Evolutionary conservation across 164 flowering plant genomes (phyloP).

Genomic region (grape (Vitis vinifera)): ASM3070453v1 NC_081820.1:339501-340000

Average conservation of each 20-base stretch:
- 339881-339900: no score
- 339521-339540: slow-evolving; percentile 24
- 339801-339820: slow-evolving; percentile 14
- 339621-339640: slow-evolving; percentile 22
- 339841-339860: no score
- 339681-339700: background rate
- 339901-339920: background rate
- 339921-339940: background rate
- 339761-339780: slow-evolving; percentile 2
- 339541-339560: slow-evolving; percentile 30
- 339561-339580: slow-evolving; percentile 31
- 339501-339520: slow-evolving; percentile 30
- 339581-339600: slow-evolving; percentile 50
- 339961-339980: background rate
- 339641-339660: slow-evolving; percentile 8
- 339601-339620: slow-evolving; percentile 20
- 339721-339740: background rate
- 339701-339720: background rate
- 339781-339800: slow-evolving; percentile 1
- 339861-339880: no score
- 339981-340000: background rate
- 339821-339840: background rate
- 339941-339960: background rate
- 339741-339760: background rate
- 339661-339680: background rate